Conservation (phyloP, 805 yeast genomes). For the Cyberlindnera xishuangbannaensis region DNA sequence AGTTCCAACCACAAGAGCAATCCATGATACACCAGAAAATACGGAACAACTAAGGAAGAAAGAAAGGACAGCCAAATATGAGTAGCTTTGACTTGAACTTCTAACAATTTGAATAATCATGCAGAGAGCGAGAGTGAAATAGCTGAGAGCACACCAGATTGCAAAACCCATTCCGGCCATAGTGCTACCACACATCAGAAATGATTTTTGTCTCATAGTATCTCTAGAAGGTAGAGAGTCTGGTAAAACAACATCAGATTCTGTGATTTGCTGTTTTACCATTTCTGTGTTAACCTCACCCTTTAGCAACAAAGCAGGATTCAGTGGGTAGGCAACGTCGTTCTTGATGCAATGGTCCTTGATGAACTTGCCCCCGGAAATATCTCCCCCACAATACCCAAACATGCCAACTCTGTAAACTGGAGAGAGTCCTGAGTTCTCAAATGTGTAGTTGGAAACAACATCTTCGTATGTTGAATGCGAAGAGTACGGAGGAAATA, state of each 20-base stretch:
- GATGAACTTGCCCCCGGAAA: background rate
- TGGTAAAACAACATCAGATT: constrained; percentile 1
- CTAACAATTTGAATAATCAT: background rate
- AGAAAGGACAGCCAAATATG: background rate
- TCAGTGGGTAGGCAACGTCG: constrained; percentile 2
- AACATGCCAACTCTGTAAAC: constrained; percentile 5
- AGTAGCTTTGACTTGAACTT: background rate
- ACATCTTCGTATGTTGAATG: background rate
- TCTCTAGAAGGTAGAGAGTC: constrained; percentile 1
- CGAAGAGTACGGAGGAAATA: constrained; percentile 5
- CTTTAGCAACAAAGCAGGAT: background rate
- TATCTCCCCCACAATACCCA: constrained; percentile 4
- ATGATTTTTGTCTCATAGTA: constrained; percentile 1
- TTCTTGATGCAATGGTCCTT: constrained; percentile 1
- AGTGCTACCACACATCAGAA: constrained; percentile 3
- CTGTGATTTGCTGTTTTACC: background rate
- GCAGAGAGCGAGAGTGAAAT: background rate
- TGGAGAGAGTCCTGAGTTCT: constrained; percentile 1
- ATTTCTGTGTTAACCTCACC: constrained; percentile 2
- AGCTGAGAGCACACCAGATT: constrained; percentile 1
- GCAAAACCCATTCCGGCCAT: constrained; percentile 5
- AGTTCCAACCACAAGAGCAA: constrained; percentile 1
- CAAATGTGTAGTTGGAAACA: constrained; percentile 2
- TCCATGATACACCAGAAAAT: constrained; percentile 1
- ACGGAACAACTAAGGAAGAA: background rate